Evolutionary conservation across 768 basidiomycete species (phyloP), one percentile per base, ranked within the genome.

Genomic region (Macrocybe gigantea): DNA sequence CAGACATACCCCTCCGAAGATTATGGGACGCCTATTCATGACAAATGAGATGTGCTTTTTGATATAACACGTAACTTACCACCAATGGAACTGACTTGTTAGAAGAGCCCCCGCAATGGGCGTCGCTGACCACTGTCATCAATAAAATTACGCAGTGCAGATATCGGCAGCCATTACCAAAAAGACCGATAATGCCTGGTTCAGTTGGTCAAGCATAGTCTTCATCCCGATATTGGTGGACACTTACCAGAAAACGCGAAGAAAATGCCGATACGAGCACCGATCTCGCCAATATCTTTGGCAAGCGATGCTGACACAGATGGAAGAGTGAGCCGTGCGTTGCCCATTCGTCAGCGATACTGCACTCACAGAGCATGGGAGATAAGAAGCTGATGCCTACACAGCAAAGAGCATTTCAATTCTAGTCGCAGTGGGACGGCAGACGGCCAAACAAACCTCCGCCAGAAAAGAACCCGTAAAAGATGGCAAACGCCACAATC

Each of bases 21-120:
- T 33, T 22, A 44, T 44, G 10, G 42, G 32, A 10, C 12, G 42
- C 42, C 42, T 44, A 10, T 12, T 13, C 11, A 9, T 13, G 8
- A 15, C 8, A 44, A 5, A 41, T 41, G 8, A 41, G 41, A 12
- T 5, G 9, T 15, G 10, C 42, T 6, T 38, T 11, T 14, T 13
- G 6, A 7, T 44, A 8, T 75, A 76, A 4, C 73, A 49, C 15
- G 64, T 65, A 0, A 69, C 67, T 13, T 64, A 61, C 60, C 67
- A 60, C 79, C 79, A 80, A 38, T 64, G 52, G 45, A 70, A 72
- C 1, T 67, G 50, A 7, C 58, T 59, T 1, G 73, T 77, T 5
- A 81, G 63, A 9, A 81, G 58, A 9, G 75, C 75, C 5, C 79
- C 79, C 13, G 70, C 65, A 52, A 80, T 73, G 0, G 79, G 79